These are phyloP conservation scores for Tuber umbilicatum DNA, from an alignment of 495 filamentous ascomycete species.

Conservation along the genomic window DNA sequence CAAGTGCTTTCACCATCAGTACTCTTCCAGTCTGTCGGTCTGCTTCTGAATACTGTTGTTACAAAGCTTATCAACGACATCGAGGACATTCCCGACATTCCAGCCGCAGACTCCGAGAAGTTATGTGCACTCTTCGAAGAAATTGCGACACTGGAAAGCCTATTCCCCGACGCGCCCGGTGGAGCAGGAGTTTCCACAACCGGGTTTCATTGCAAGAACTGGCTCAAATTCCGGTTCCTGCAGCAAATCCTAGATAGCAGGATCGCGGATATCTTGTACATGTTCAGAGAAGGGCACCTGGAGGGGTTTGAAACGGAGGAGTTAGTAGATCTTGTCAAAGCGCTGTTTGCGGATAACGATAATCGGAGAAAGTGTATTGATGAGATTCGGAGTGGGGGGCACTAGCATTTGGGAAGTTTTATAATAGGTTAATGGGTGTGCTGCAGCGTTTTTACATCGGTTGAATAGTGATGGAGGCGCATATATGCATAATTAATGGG, in stretches of 20 bases:
- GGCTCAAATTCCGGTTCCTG: constrained; percentile 86
- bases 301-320: constrained; percentile 78
- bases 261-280: constrained; percentile 75
- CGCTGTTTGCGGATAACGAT: constrained; percentile 84
- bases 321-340: constrained; percentile 77
- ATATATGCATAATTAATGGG: background rate
- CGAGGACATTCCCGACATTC: constrained; percentile 78
- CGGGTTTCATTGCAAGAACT: constrained; percentile 69
- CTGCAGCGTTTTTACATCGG: background rate
- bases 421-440: background rate
- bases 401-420: background rate
- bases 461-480: background rate
- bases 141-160: constrained; percentile 65
- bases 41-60: constrained; percentile 71
- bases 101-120: constrained; percentile 75
- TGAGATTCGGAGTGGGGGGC: constrained; percentile 53
- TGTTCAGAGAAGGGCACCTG: constrained; percentile 82
- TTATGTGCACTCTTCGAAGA: constrained; percentile 65
- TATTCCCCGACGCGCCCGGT: constrained; percentile 52
- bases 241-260: constrained; percentile 84
- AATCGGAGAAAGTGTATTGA: constrained; percentile 66
- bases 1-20: constrained; percentile 72
- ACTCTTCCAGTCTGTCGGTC: constrained; percentile 76
- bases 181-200: constrained; percentile 55
- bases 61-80: constrained; percentile 75